These are phyloP conservation scores for Forsythia viridissima DNA, from an alignment of 257 asterid genomes.

Conservation along the genomic window DNA sequence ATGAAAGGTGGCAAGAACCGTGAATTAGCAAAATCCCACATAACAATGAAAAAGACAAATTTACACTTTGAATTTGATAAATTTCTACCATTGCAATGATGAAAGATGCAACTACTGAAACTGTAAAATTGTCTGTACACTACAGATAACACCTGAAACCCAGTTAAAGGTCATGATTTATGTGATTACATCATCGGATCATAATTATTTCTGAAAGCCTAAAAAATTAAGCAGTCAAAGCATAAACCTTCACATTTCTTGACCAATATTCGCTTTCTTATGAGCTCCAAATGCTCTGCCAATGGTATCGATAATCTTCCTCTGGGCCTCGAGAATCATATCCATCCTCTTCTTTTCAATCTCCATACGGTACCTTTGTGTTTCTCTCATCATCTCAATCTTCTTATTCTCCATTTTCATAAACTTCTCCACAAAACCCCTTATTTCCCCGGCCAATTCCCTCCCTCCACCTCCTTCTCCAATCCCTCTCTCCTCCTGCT, in stretches of 20 bases:
- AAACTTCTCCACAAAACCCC: constrained; percentile 75
- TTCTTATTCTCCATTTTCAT: constrained; percentile 78
- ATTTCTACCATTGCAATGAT: constrained; percentile 5
- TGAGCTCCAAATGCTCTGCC: constrained; percentile 59
- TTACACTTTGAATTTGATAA: neutral
- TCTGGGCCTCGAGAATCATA: constrained; percentile 79
- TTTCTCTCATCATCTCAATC: constrained; percentile 80
- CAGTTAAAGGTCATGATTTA: neutral
- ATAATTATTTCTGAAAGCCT: neutral
- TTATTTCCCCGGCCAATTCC: constrained; percentile 69
- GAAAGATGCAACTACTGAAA: constrained; percentile 19
- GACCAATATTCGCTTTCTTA: constrained; percentile 56
- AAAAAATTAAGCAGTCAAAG: neutral
- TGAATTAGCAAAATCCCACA: neutral
- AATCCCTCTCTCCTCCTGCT: constrained; percentile 25
- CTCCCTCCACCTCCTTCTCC: constrained; percentile 41
- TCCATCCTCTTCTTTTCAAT: constrained; percentile 86
- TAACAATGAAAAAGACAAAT: neutral
- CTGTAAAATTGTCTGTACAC: constrained; percentile 24
- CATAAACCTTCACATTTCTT: constrained; percentile 39
- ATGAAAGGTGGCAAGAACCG: neutral
- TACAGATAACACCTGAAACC: constrained; percentile 11
- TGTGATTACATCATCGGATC: constrained; percentile 21
- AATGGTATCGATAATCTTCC: constrained; percentile 67
- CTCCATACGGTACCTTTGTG: constrained; percentile 64